Conservation (phyloP, 2,329 filamentous ascomycete genomes). For the Teratosphaeria viscida region DNA sequence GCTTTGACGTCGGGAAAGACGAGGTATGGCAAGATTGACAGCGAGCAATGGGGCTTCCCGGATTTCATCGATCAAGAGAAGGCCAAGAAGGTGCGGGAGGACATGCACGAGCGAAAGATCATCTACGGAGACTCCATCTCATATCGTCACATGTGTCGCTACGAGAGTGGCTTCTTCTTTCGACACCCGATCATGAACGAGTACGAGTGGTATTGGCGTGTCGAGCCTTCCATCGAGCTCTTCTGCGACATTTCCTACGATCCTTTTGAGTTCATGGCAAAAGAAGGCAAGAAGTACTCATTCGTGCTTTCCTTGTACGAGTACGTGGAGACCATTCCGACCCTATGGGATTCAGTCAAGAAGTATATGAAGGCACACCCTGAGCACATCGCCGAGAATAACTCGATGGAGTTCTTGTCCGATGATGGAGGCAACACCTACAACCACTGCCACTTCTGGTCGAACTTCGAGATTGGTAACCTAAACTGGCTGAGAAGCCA, state of each 20-base stretch:
- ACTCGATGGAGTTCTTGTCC: constrained; percentile 83
- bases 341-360: constrained; percentile 89
- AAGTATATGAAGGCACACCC: constrained; percentile 87
- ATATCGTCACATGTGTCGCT: constrained; percentile 99
- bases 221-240: constrained; percentile 92
- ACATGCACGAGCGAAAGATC: constrained; percentile 89
- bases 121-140: constrained; percentile 96
- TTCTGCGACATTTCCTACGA: constrained; percentile 95
- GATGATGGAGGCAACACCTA: constrained; percentile 86
- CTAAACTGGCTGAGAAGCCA: constrained; percentile 86
- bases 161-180: constrained; percentile 99
- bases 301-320: constrained; percentile 94
- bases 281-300: constrained; percentile 96
- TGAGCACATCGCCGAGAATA: constrained; percentile 72
- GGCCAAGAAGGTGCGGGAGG: constrained; percentile 78
- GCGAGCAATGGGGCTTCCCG: constrained; percentile 96
- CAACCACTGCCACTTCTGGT: constrained; percentile 99
- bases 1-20: constrained; percentile 88
- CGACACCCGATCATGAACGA: constrained; percentile 85
- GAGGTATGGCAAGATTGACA: constrained; percentile 77
- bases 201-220: constrained; percentile 99
- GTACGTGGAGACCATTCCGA: constrained; percentile 92
- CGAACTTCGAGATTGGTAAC: constrained; percentile 95
- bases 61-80: constrained; percentile 92
- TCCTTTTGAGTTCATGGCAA: constrained; percentile 91